These are phyloP conservation scores for Claviceps sp. DNA, from an alignment of 2,329 filamentous ascomycete genomes.

Conservation along the genomic window DNA sequence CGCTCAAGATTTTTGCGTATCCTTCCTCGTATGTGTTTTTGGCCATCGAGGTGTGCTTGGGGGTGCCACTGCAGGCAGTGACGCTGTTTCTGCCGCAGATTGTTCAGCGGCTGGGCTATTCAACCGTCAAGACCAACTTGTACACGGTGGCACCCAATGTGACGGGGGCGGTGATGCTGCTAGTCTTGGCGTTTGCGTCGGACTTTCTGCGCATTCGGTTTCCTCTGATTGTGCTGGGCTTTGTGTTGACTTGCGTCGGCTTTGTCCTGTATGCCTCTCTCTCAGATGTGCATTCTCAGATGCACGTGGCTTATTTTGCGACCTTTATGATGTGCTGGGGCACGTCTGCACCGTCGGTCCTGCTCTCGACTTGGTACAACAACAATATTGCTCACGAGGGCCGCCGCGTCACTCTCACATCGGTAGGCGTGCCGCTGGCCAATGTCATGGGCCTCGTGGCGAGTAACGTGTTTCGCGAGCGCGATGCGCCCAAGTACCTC, in stretches of 20 bases:
- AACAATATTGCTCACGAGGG: constrained; percentile 73
- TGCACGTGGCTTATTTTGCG: constrained; percentile 60
- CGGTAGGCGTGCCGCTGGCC: constrained; percentile 58
- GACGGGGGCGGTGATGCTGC: constrained; percentile 56
- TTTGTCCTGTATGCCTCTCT: constrained; percentile 70
- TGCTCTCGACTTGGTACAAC: constrained; percentile 57
- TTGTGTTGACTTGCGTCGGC: constrained; percentile 59
- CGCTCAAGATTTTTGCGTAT: constrained; percentile 36
- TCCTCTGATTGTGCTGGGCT: constrained; percentile 62
- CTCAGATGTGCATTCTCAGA: constrained; percentile 42
- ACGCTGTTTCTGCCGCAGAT: constrained; percentile 42
- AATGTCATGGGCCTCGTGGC: constrained; percentile 64
- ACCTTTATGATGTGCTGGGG: constrained; percentile 78
- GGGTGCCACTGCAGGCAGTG: constrained; percentile 43
- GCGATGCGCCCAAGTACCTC: constrained; percentile 54
- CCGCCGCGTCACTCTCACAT: constrained; percentile 55
- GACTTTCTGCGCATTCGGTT: constrained; percentile 55
- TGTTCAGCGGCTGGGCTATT: constrained; percentile 33
- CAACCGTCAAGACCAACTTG: constrained; percentile 52
- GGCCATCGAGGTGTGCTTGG: constrained; percentile 44
- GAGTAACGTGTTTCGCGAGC: constrained; percentile 52
- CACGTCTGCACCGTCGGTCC: constrained; percentile 58
- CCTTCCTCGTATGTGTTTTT: constrained; percentile 37
- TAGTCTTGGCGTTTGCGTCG: constrained; percentile 58
- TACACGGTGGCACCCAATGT: constrained; percentile 74